These are phyloP conservation scores for Penicillium soppii DNA, from an alignment of 495 filamentous ascomycete genomes.

Conservation along the genomic window DNA sequence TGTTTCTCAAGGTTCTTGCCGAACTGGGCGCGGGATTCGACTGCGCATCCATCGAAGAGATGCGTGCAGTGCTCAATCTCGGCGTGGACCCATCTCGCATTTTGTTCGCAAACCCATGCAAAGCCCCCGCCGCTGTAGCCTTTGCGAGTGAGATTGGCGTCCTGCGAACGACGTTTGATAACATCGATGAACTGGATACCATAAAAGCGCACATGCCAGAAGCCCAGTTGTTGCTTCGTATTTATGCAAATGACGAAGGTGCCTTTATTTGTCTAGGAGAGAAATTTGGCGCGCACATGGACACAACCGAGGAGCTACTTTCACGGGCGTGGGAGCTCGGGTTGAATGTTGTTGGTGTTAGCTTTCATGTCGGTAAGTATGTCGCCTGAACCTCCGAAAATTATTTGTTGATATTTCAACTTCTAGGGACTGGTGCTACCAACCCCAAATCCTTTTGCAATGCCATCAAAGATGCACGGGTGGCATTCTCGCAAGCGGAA, in stretches of 20 bases:
- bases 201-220: slow-evolving; percentile 26
- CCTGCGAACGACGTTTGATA: slow-evolving; percentile 32
- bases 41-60: slow-evolving; percentile 33
- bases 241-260: slow-evolving; percentile 26
- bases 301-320: slow-evolving; percentile 18
- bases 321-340: slow-evolving; percentile 22
- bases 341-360: slow-evolving; percentile 30
- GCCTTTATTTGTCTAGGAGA: slow-evolving; percentile 23
- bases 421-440: slow-evolving; percentile 23
- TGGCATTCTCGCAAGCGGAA: slow-evolving; percentile 21
- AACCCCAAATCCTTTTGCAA: slow-evolving; percentile 20
- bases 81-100: slow-evolving; percentile 31
- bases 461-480: slow-evolving; percentile 24
- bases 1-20: slow-evolving; percentile 24
- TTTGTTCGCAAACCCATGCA: slow-evolving; percentile 36
- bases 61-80: slow-evolving; percentile 23
- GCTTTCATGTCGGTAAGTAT: slow-evolving; percentile 38
- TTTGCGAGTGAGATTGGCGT: slow-evolving; percentile 23
- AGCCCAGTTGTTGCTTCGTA: slow-evolving; percentile 28
- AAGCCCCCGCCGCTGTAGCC: slow-evolving; percentile 18
- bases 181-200: slow-evolving; percentile 33
- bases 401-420: not conserved
- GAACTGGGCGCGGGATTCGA: slow-evolving; percentile 30
- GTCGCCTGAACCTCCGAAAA: no score
- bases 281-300: slow-evolving; percentile 32